Conservation (phyloP, 768 basidiomycete species). For the Boletus huronensis region DNA sequence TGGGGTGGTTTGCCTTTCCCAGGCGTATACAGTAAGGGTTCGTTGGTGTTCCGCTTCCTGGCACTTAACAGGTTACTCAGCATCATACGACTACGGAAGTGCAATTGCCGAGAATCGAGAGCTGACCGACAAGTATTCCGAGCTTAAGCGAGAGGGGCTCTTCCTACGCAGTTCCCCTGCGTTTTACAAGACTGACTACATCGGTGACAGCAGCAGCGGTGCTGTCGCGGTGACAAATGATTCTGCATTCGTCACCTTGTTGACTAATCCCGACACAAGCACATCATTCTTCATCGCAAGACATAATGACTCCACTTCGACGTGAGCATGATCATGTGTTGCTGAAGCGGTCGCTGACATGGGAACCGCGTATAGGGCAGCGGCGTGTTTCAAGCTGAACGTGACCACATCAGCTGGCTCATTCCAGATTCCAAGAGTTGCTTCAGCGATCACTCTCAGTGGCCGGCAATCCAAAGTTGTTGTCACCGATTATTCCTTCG, state of each 20-base stretch:
- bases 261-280: conserved; percentile 65
- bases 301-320: conserved; percentile 64
- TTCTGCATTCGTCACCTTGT: conserved; percentile 54
- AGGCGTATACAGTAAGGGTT: conserved; percentile 55
- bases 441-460: conserved; percentile 50
- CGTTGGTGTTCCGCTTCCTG: neutral
- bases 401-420: conserved; percentile 50
- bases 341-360: neutral
- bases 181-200: conserved; percentile 76
- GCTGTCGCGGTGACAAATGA: conserved; percentile 40
- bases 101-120: conserved; percentile 65
- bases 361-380: conserved; percentile 9
- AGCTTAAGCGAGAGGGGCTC: conserved; percentile 72
- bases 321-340: conserved; percentile 38
- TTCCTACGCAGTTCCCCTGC: conserved; percentile 78
- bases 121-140: conserved; percentile 65
- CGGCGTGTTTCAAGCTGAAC: conserved; percentile 55
- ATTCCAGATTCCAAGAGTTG: conserved; percentile 55
- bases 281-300: conserved; percentile 69
- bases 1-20: conserved; percentile 82
- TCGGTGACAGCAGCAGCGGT: conserved; percentile 58
- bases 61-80: conserved; percentile 8
- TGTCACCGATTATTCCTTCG: conserved; percentile 70
- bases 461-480: conserved; percentile 76
- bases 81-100: conserved; percentile 81